Base-by-base conservation (phyloP, 306 rosid genomes). In the Oemleria cerasiformis region DNA sequence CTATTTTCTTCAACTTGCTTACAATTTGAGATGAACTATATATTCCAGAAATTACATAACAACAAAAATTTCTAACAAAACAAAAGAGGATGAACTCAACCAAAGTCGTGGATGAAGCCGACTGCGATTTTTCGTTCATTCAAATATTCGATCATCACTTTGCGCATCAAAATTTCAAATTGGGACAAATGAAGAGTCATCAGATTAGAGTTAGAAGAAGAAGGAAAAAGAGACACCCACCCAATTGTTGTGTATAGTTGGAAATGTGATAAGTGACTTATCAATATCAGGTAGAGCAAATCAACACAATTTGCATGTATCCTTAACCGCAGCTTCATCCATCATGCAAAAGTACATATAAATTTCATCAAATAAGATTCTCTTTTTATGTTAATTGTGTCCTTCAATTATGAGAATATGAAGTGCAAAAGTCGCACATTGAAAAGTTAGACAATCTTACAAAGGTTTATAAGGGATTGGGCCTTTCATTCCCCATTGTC, bases 261-360 rank as follows among this genome's bases (percentile, higher is more conserved):
- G 61, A 23, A 56, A 12, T 45, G 61, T 3, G 30, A 56, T 20
- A 20, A 6, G 59, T 5, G 38, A 55, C 61, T 56, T 23, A 2
- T 13, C 41, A 13, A 58, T n/a, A n/a, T 30, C 20, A 13, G 5
- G 42, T 58, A 15, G 63, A 84, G 84, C 80, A 75, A 67, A 77
- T 67, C 72, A 66, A 51, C 55, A 64, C 81, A 78, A 73, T 72
- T 79, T 80, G 77, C 83, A 9, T 20, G 67, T 71, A 63, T 56
- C 79, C 74, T 70, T 60, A 69, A 67, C 85, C 88, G 76, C 76
- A 58, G 76, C 78, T 76, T 69, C 72, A 79, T 60, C 85, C 62
- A 80, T 84, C 86, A 53, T 45, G 55, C 47, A 39, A 82, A 84
- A 77, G 79, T 62, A 34, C 14, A 34, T 36, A 30, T 1, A 30